Evolutionary conservation across 805 yeast genomes (phyloP).

Genomic region (Metschnikowia continentalis): DNA sequence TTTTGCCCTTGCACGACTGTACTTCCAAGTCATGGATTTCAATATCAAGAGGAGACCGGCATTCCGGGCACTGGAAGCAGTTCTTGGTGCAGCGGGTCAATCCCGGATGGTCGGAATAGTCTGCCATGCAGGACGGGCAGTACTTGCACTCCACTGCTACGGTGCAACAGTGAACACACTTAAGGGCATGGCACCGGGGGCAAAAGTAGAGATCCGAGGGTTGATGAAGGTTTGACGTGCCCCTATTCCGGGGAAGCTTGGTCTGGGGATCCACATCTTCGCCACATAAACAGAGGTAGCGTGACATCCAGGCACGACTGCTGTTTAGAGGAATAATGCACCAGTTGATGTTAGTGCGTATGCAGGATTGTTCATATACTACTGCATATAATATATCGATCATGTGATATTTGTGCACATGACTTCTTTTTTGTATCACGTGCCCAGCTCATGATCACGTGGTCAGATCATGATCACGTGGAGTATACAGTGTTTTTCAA

Average conservation of each 20-base stretch:
- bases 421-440: too few species aligned
- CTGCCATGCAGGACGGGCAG: constrained; percentile 36
- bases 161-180: constrained; percentile 26
- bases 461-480: too few species aligned
- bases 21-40: constrained; percentile 15
- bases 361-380: too few species aligned
- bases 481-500: too few species aligned
- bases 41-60: constrained; percentile 26
- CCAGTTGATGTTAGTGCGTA: not conserved
- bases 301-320: constrained; percentile 2
- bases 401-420: too few species aligned
- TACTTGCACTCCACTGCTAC: constrained; percentile 26
- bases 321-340: not conserved
- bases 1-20: constrained; percentile 9
- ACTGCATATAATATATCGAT: too few species aligned
- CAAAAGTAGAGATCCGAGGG: constrained; percentile 32
- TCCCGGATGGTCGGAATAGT: constrained; percentile 24
- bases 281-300: constrained; percentile 16
- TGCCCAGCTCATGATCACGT: too few species aligned
- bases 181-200: constrained; percentile 32
- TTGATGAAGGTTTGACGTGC: constrained; percentile 8
- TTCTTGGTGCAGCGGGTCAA: constrained; percentile 30
- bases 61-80: constrained; percentile 39
- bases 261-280: not conserved
- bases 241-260: constrained; percentile 5